Conservation (phyloP, 108 stramenopile species). For the Fragilariopsis cylindrus region DNA sequence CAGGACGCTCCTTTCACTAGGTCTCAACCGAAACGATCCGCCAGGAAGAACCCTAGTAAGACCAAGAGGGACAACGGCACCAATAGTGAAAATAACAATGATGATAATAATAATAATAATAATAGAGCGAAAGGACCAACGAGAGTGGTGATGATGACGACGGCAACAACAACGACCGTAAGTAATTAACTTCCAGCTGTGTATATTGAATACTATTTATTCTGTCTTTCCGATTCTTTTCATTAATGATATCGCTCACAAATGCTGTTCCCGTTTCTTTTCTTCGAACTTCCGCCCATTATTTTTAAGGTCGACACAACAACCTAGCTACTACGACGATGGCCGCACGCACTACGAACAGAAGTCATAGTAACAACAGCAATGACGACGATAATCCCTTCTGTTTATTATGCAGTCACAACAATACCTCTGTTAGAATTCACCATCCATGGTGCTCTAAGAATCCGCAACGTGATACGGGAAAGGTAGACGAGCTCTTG, state of each 20-base stretch:
- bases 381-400: conserved; percentile 24
- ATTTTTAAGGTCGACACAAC: background rate
- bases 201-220: no score
- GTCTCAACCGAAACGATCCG: background rate
- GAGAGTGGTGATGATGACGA: background rate
- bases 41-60: background rate
- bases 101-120: no score
- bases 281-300: no score
- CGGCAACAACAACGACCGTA: conserved; percentile 4
- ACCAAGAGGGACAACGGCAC: background rate
- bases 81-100: background rate
- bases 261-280: no score
- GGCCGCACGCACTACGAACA: background rate
- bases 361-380: background rate
- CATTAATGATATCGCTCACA: no score
- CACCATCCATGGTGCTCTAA: conserved; percentile 55
- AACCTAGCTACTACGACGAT: background rate
- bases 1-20: background rate
- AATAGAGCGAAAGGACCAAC: background rate
- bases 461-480: conserved; percentile 26
- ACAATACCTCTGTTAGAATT: conserved; percentile 1
- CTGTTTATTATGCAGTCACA: conserved; percentile 38
- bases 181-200: background rate
- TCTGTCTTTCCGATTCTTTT: no score
- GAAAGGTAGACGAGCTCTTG: conserved; percentile 35